These are phyloP conservation scores for Colletotrichum truncatum DNA, from an alignment of 2,329 filamentous ascomycete genomes.

Conservation along the genomic window DNA sequence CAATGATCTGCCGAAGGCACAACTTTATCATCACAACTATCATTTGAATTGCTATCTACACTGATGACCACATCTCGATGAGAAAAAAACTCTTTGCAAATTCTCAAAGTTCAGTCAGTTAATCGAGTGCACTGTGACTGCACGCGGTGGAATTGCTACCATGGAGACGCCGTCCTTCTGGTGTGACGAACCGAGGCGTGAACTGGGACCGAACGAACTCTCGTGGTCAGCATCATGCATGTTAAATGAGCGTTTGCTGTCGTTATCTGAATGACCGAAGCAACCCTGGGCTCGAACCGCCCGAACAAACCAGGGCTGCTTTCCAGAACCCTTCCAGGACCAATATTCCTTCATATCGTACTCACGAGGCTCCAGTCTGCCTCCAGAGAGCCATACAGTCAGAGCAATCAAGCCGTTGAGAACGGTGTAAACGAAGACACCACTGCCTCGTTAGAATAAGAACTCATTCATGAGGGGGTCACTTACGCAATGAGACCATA, in stretches of 20 bases:
- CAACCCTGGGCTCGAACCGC: conserved; percentile 40
- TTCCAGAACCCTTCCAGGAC: conserved; percentile 60
- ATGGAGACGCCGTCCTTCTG: conserved; percentile 29
- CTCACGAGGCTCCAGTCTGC: conserved; percentile 56
- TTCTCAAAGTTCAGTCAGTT: conserved; percentile 7
- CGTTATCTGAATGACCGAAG: conserved; percentile 35
- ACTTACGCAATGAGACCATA: conserved; percentile 78
- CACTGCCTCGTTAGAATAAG: conserved; percentile 42
- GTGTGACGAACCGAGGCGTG: conserved; percentile 28
- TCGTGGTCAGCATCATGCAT: conserved; percentile 29
- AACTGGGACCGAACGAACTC: conserved; percentile 25
- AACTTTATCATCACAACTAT: neutral
- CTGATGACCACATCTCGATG: neutral
- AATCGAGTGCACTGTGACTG: conserved; percentile 21
- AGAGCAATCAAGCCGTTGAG: conserved; percentile 58
- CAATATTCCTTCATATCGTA: conserved; percentile 66
- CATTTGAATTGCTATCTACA: conserved; percentile 26
- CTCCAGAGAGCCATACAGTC: conserved; percentile 53
- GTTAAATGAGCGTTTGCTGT: conserved; percentile 33
- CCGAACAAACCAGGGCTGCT: conserved; percentile 57
- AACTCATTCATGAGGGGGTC: too few relatives aligned
- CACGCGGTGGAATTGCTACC: conserved; percentile 29
- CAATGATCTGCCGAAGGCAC: conserved; percentile 23
- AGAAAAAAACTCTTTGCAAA: neutral
- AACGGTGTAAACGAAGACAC: conserved; percentile 62